A percentile compares a stretch with the other conserved stretches of the same genome.
Conservation (phyloP, 257 asterid genomes). For the Cinchona pubescens region DNA sequence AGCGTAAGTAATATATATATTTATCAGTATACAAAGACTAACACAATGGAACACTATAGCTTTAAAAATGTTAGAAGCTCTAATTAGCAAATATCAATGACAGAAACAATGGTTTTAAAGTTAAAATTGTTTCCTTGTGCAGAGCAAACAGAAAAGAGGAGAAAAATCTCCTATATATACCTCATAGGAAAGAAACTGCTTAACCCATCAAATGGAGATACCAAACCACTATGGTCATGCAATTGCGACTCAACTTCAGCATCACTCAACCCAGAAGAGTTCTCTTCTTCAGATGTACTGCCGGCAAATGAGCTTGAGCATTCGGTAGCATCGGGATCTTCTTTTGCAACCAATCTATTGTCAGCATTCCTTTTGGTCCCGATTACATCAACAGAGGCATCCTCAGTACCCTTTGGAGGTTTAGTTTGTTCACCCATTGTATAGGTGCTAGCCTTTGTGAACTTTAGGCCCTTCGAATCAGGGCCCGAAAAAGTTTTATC, state of each 20-base stretch:
- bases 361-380: constrained; percentile 48
- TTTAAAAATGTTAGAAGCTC: not conserved
- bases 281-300: constrained; percentile 59
- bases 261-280: constrained; percentile 60
- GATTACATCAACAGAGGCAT: constrained; percentile 45
- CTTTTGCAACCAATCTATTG: constrained; percentile 47
- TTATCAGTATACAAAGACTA: not conserved
- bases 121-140: not conserved
- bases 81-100: not conserved
- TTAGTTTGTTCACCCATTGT: constrained; percentile 32
- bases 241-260: constrained; percentile 81
- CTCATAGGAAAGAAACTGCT: constrained; percentile 64
- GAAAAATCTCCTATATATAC: constrained; percentile 27
- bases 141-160: not conserved
- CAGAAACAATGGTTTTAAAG: not conserved
- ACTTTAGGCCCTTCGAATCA: constrained; percentile 16
- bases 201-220: constrained; percentile 58
- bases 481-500: constrained; percentile 6
- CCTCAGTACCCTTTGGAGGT: constrained; percentile 31
- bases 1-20: not conserved
- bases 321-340: constrained; percentile 82
- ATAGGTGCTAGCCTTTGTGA: constrained; percentile 18
- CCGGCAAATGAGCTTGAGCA: constrained; percentile 82
- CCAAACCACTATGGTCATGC: constrained; percentile 47
- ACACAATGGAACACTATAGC: not conserved